Conservation (phyloP, 2,329 filamentous ascomycete genomes). For the Sporothrix pallida region DNA sequence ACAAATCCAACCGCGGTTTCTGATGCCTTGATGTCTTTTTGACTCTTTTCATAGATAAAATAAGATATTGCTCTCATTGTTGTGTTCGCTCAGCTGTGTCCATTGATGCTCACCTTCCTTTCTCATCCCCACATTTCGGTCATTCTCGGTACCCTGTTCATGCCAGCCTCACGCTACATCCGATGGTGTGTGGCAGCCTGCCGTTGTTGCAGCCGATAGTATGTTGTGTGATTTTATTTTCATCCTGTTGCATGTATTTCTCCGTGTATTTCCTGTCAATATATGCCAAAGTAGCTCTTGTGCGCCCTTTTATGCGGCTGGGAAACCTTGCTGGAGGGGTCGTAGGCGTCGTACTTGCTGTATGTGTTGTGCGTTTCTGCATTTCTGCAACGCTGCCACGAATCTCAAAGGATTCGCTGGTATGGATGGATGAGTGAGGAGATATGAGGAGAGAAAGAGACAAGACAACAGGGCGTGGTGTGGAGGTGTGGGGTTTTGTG, state of each 20-base stretch:
- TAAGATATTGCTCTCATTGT: not conserved
- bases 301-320: too few relatives aligned
- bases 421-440: not conserved
- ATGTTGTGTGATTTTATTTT: too few relatives aligned
- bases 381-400: constrained; percentile 6
- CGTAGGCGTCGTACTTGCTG: too few relatives aligned
- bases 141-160: not conserved
- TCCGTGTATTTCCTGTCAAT: too few relatives aligned
- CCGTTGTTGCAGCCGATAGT: not conserved
- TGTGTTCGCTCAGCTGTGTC: not conserved
- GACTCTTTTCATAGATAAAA: not conserved
- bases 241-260: not conserved
- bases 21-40: not conserved
- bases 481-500: constrained; percentile 12
- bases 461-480: not conserved
- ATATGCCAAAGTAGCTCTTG: too few relatives aligned
- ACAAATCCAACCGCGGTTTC: not conserved
- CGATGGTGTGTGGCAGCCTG: not conserved
- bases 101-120: not conserved
- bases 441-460: not conserved
- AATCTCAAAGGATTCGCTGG: not conserved
- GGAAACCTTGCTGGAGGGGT: too few relatives aligned
- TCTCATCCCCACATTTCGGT: not conserved
- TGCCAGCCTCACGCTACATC: not conserved
- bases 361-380: not conserved